Conservation (phyloP, 2,329 filamentous ascomycete genomes). For the Kalaharituber pfeilii region DNA sequence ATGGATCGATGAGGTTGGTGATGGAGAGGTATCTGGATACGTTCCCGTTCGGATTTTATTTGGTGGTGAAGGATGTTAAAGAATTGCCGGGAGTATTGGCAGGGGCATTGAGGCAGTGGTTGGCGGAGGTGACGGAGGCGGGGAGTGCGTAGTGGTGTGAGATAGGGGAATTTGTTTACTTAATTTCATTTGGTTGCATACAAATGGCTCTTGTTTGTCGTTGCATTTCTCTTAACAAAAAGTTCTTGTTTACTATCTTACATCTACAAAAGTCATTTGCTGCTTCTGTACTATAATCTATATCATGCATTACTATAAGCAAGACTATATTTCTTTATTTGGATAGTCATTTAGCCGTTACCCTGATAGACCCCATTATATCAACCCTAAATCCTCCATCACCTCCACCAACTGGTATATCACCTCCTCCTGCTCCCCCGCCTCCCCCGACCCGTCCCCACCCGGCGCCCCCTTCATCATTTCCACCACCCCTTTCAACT, state of each 20-base stretch:
- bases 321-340: not conserved
- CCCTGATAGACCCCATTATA: too few relatives aligned
- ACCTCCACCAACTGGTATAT: conserved; percentile 28
- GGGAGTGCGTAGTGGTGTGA: not conserved
- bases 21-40: conserved; percentile 85
- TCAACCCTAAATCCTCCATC: conserved; percentile 29
- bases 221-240: not conserved
- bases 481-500: conserved; percentile 26
- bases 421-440: conserved; percentile 21
- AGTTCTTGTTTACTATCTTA: too few relatives aligned
- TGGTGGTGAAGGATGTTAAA: conserved; percentile 80
- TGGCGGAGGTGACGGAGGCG: conserved; percentile 28
- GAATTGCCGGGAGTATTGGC: conserved; percentile 81
- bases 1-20: conserved; percentile 49
- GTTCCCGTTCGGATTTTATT: conserved; percentile 93
- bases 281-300: too few relatives aligned
- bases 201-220: not conserved
- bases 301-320: too few relatives aligned
- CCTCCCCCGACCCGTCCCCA: conserved; percentile 2
- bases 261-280: too few relatives aligned
- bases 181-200: not conserved
- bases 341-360: too few relatives aligned
- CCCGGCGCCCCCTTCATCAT: conserved; percentile 4
- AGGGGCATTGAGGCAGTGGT: conserved; percentile 85
- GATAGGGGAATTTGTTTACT: not conserved